phyloP scores from a whole-genome alignment of 2,329 filamentous ascomycete genomes.

The Penicillium sp. region DNA sequence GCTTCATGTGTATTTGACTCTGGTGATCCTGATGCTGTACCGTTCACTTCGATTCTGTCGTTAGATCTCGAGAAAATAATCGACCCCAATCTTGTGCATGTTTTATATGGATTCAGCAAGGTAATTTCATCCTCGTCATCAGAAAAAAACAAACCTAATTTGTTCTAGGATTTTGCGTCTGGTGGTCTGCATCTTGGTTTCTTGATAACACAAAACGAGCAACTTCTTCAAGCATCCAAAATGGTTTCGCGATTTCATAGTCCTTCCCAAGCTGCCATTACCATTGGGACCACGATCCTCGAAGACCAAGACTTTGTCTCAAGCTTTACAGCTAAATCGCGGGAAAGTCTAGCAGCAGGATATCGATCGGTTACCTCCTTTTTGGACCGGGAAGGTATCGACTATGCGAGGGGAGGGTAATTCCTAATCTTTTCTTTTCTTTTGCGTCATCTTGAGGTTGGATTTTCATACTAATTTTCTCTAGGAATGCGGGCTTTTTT shows the following conservation, averaged over 20 bases:
- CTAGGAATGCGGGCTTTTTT: slow-evolving; percentile 49
- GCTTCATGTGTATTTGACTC: slow-evolving; percentile 52
- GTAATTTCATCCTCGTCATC: slow-evolving; percentile 8
- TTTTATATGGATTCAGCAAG: slow-evolving; percentile 48
- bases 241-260: slow-evolving; percentile 30
- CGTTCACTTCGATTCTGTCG: slow-evolving; percentile 50
- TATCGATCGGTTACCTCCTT: slow-evolving; percentile 33
- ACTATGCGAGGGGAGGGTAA: slow-evolving; percentile 37
- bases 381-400: slow-evolving; percentile 40
- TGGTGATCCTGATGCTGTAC: slow-evolving; percentile 33
- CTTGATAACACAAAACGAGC: slow-evolving; percentile 25
- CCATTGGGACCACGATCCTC: slow-evolving; percentile 32
- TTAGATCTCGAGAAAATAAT: slow-evolving; percentile 47
- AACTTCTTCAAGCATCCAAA: slow-evolving; percentile 28
- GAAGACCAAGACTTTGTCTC: slow-evolving; percentile 39
- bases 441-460: neutral
- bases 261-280: slow-evolving; percentile 27
- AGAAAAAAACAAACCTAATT: neutral
- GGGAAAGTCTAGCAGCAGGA: slow-evolving; percentile 21
- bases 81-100: slow-evolving; percentile 52
- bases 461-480: neutral
- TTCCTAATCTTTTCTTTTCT: neutral
- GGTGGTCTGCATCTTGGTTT: slow-evolving; percentile 33
- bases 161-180: slow-evolving; percentile 31
- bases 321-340: slow-evolving; percentile 27